A percentile compares a stretch with the other conserved stretches of the same genome.
Conservation (phyloP, 2,329 filamentous ascomycete genomes). For the Fusarium keratoplasticum region DNA sequence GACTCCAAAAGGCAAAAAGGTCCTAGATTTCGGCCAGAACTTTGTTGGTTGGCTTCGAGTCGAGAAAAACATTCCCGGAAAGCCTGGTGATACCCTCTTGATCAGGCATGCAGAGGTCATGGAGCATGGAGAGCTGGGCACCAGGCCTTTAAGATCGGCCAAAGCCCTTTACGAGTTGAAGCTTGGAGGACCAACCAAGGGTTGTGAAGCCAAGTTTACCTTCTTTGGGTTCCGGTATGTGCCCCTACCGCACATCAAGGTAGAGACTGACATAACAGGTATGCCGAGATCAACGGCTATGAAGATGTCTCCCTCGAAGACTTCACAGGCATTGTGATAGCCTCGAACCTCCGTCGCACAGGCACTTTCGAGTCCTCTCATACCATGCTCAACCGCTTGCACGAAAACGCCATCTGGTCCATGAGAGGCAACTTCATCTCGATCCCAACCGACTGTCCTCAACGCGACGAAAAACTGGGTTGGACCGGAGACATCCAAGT, state of each 20-base stretch:
- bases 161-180: background rate
- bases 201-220: background rate
- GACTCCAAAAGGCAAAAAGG: background rate
- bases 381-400: conserved; percentile 60
- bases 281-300: conserved; percentile 18
- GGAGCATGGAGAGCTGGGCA: background rate
- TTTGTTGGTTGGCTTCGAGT: background rate
- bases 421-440: conserved; percentile 68
- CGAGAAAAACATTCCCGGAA: background rate
- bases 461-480: conserved; percentile 62
- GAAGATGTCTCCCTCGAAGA: background rate
- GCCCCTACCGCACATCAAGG: background rate
- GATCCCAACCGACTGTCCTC: conserved; percentile 66
- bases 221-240: background rate
- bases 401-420: conserved; percentile 64
- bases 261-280: background rate
- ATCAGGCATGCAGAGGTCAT: conserved; percentile 1
- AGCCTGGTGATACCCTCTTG: background rate
- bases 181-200: background rate
- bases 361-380: conserved; percentile 61
- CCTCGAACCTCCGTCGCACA: background rate
- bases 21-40: background rate
- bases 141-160: background rate
- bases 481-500: conserved; percentile 62
- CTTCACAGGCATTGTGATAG: conserved; percentile 8